phyloP scores from a whole-genome alignment of 352 stramenopile species.

The Globisporangium irregulare region DNA sequence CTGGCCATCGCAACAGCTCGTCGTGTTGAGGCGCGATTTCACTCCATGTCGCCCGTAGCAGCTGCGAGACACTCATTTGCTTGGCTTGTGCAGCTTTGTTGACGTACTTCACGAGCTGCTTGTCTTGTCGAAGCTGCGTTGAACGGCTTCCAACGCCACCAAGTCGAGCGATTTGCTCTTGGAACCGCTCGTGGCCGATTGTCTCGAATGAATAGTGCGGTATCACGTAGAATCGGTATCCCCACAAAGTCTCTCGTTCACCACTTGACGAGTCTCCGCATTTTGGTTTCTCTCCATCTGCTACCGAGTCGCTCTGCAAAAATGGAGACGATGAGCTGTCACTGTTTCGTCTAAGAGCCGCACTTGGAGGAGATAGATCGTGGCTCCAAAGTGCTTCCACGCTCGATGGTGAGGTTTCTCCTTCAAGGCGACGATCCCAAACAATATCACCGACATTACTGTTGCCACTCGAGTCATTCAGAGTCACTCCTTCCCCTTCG shows the following conservation, averaged over 20 bases:
- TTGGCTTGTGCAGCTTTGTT: slow-evolving; percentile 59
- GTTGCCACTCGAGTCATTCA: slow-evolving; percentile 44
- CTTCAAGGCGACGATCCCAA: neutral
- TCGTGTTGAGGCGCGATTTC: slow-evolving; percentile 58
- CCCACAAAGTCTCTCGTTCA: slow-evolving; percentile 31
- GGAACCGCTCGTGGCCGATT: slow-evolving; percentile 50
- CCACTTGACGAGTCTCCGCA: neutral
- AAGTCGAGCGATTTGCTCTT: slow-evolving; percentile 29
- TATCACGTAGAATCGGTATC: slow-evolving; percentile 73
- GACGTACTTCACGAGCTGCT: slow-evolving; percentile 72
- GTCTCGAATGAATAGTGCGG: slow-evolving; percentile 56
- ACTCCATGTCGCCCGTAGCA: slow-evolving; percentile 54
- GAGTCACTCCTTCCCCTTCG: slow-evolving; percentile 34
- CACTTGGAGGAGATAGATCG: slow-evolving; percentile 19
- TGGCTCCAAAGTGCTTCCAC: slow-evolving; percentile 14
- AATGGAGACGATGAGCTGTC: slow-evolving; percentile 29
- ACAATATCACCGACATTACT: neutral
- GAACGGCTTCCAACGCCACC: slow-evolving; percentile 12
- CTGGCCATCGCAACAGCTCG: slow-evolving; percentile 68
- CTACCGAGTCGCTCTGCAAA: slow-evolving; percentile 2
- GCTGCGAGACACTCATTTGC: slow-evolving; percentile 40
- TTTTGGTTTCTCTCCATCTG: neutral
- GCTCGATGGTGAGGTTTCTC: neutral
- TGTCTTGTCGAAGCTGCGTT: slow-evolving; percentile 40
- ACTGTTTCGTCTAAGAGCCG: slow-evolving; percentile 26